phyloP scores from a whole-genome alignment of 805 yeast species.

The Barnettozyma siamensis region DNA sequence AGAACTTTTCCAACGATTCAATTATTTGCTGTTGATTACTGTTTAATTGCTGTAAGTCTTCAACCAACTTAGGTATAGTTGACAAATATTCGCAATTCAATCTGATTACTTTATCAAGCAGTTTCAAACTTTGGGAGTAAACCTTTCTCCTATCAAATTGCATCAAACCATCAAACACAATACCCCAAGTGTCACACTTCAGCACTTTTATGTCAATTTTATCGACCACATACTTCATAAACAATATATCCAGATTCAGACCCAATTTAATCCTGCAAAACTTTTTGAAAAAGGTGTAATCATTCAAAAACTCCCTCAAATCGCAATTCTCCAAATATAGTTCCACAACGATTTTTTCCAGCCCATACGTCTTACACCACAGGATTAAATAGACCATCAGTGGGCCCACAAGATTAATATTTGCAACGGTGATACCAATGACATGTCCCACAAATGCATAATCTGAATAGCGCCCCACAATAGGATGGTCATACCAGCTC shows the following conservation, averaged over 20 bases:
- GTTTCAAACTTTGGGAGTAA: constrained; percentile 4
- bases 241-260: neutral
- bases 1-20: constrained; percentile 8
- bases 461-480: constrained; percentile 2
- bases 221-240: neutral
- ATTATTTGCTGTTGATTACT: constrained; percentile 9
- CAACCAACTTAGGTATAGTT: constrained; percentile 7
- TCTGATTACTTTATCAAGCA: constrained; percentile 5
- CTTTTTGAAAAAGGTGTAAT: neutral
- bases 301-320: neutral
- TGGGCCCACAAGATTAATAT: constrained; percentile 3
- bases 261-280: neutral
- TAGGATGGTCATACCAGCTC: constrained; percentile 9
- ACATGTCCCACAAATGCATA: constrained; percentile 16
- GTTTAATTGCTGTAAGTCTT: constrained; percentile 7
- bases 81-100: constrained; percentile 7
- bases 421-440: constrained; percentile 9
- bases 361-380: neutral
- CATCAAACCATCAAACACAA: neutral
- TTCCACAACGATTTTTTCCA: constrained; percentile 1
- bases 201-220: no score
- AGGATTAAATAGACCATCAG: constrained; percentile 3
- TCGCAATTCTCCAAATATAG: neutral
- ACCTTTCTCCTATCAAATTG: neutral
- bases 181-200: neutral